These are phyloP conservation scores for Colletotrichum limetticola DNA, from an alignment of 2,329 filamentous ascomycete species.

Conservation along the genomic window DNA sequence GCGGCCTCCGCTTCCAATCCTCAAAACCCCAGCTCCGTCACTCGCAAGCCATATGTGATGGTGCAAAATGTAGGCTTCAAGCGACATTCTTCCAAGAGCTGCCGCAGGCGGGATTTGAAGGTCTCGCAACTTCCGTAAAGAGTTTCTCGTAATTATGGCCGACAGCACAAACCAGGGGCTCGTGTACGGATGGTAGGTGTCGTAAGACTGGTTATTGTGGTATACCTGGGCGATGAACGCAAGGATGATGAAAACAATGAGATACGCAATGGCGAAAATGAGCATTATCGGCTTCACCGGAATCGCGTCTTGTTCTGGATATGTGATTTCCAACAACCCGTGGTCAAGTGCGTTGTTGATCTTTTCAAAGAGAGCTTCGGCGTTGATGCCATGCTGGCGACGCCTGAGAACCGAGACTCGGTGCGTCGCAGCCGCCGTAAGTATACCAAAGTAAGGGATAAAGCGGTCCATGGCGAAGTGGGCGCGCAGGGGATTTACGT, in stretches of 20 bases:
- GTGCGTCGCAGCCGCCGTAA: slow-evolving; percentile 55
- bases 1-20: slow-evolving; percentile 36
- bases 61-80: slow-evolving; percentile 67
- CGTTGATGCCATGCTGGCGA: slow-evolving; percentile 25
- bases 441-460: slow-evolving; percentile 67
- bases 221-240: slow-evolving; percentile 20
- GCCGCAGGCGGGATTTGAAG: slow-evolving; percentile 58
- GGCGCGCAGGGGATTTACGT: slow-evolving; percentile 60
- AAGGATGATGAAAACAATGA: slow-evolving; percentile 28
- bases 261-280: slow-evolving; percentile 22
- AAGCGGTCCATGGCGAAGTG: slow-evolving; percentile 63
- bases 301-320: slow-evolving; percentile 29
- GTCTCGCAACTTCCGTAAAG: slow-evolving; percentile 50
- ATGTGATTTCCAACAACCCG: slow-evolving; percentile 16
- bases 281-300: slow-evolving; percentile 32
- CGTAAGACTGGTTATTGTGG: slow-evolving; percentile 22
- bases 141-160: slow-evolving; percentile 60
- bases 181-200: slow-evolving; percentile 33
- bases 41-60: slow-evolving; percentile 69
- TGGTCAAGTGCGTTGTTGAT: slow-evolving; percentile 28
- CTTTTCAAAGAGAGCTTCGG: slow-evolving; percentile 9
- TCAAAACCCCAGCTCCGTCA: slow-evolving; percentile 61
- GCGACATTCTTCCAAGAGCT: slow-evolving; percentile 61
- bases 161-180: slow-evolving; percentile 48
- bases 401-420: slow-evolving; percentile 37